Base-by-base conservation (phyloP, 805 yeast genomes). In the Candida germanica region DNA sequence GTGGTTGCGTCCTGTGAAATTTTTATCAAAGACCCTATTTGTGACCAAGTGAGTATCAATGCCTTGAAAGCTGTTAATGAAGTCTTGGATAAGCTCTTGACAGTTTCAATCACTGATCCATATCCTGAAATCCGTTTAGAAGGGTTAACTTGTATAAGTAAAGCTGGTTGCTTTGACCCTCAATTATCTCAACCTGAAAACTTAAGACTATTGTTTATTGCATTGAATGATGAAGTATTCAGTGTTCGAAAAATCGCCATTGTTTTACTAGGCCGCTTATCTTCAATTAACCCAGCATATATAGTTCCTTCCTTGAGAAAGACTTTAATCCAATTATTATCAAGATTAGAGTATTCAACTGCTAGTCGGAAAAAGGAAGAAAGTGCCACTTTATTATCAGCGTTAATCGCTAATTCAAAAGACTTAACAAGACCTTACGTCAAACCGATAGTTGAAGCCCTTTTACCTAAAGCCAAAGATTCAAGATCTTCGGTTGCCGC, bases 111-210 rank as follows among this genome's bases (percentile, higher is more conserved):
- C 10, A 84, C 96, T 0, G 99, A 93, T 48, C 87, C 95, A 0
- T 77, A 77, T 3, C 77, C 91, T 2, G 97, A 89, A 40, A 86
- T 91, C 21, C 69, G 99, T 38, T 62, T 85, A 7, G 89, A 85
- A 43, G 87, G 91, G 1, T 64, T 93, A 39, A 73, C 73, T 34
- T 74, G 88, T 30, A 65, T 94, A 25, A 64, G 59, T 7, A 53
- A 58, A 21, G 85, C 85, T 24, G 74, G 80, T 2, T 73, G 73
- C 39, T 85, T 91, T 55, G 97, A 93, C 51, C 86, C 96, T 0
- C 98, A 93, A 51, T 61, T 93, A 21, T 87, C 97, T 0, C 98
- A 93, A 56, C 94, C 96, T 1, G 95, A 86, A 41, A 89, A 88
- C 56, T 91, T 89, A 21, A 71, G 87, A 36, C 61, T 89, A 10